phyloP scores from a whole-genome alignment of 2,329 filamentous ascomycete species.

The Apiospora malaysiana region DNA sequence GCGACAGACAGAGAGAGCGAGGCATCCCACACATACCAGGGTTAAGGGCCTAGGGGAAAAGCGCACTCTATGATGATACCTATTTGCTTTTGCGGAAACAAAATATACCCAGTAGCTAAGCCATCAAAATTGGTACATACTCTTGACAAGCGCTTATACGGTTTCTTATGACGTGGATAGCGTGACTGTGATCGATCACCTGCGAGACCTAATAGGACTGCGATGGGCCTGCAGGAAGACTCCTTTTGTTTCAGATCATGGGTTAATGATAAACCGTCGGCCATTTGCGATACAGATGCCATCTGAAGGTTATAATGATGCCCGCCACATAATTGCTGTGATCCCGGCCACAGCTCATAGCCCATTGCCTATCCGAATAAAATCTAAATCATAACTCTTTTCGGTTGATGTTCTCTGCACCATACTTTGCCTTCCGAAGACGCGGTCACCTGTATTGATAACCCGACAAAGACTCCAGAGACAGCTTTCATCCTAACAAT shows the following conservation, averaged over 20 bases:
- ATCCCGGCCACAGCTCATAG: not conserved
- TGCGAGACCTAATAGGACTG: not conserved
- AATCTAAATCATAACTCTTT: not conserved
- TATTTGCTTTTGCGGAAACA: slow-evolving; percentile 17
- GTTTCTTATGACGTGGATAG: not conserved
- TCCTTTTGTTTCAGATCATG: too few relatives aligned
- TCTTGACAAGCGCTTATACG: not conserved
- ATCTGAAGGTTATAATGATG: not conserved
- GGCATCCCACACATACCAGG: not conserved
- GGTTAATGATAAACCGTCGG: not conserved
- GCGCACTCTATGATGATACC: slow-evolving; percentile 11
- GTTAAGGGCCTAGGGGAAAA: not conserved
- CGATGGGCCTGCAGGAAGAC: not conserved
- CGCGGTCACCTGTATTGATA: not conserved
- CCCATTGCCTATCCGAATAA: not conserved
- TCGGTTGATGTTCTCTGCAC: not conserved
- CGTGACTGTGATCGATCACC: not conserved
- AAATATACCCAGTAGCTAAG: slow-evolving; percentile 3
- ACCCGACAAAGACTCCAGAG: not conserved
- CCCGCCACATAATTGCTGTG: not conserved
- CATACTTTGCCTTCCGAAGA: not conserved
- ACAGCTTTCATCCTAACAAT: not conserved
- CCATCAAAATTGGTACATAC: not conserved
- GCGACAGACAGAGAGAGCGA: not conserved
- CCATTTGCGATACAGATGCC: not conserved